A percentile compares a stretch with the other conserved stretches of the same genome.
phyloP scores from a whole-genome alignment of 108 stramenopile genomes.

The Skeletonema marinoi region DNA sequence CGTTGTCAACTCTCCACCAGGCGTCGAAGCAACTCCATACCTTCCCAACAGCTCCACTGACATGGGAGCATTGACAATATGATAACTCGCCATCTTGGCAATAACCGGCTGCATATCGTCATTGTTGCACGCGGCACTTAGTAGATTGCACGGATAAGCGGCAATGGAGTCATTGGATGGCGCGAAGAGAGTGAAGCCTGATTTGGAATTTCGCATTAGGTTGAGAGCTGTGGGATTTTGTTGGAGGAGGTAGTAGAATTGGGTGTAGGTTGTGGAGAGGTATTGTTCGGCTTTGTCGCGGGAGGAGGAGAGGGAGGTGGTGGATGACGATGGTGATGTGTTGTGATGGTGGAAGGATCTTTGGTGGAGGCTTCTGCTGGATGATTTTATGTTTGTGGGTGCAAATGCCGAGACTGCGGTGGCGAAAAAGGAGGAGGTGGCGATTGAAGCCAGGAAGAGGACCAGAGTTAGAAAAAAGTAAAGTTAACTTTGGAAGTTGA shows the following conservation, averaged over 20 bases:
- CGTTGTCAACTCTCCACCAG: slow-evolving; percentile 11
- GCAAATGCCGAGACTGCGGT: no score
- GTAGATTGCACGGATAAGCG: neutral
- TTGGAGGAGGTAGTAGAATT: slow-evolving; percentile 16
- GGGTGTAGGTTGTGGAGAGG: slow-evolving; percentile 10
- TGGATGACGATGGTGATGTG: no score
- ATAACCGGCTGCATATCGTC: slow-evolving; percentile 2
- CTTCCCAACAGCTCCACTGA: slow-evolving; percentile 8
- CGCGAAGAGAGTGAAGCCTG: slow-evolving; percentile 21
- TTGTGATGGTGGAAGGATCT: no score
- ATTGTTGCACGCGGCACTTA: slow-evolving; percentile 17
- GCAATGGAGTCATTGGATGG: slow-evolving; percentile 10
- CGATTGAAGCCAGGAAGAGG: no score
- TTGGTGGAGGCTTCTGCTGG: no score
- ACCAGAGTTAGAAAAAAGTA: no score
- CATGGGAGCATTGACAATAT: slow-evolving; percentile 22
- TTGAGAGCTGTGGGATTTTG: slow-evolving; percentile 18
- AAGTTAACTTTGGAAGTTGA: no score
- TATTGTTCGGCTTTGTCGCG: slow-evolving; percentile 5
- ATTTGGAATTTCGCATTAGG: slow-evolving; percentile 18
- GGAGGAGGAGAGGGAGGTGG: no score
- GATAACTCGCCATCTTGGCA: slow-evolving; percentile 12
- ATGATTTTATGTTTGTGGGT: no score
- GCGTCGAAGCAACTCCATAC: slow-evolving; percentile 20
- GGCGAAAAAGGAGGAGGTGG: no score